Evolutionary conservation across 2,329 filamentous ascomycete species (phyloP), one percentile per base, ranked within the genome.

Genomic region (Aspergillus spinulosporus): DNA sequence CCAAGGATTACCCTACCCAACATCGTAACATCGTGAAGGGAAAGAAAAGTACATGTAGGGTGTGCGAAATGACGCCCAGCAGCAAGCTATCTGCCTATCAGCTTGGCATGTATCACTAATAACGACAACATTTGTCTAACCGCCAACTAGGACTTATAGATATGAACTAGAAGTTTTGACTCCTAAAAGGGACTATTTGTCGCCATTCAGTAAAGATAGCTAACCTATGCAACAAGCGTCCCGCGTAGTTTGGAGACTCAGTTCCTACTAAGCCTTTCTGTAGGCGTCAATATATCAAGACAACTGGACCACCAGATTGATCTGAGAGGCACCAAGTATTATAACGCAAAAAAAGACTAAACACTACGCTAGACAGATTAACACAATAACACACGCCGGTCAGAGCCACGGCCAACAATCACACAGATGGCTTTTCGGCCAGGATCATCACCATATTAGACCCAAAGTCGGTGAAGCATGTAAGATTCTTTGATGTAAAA

Each of bases 291-390:
- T 56, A 57, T 59, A 62, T 44, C 47, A 55, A 58, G 37, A 52
- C 56, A 55, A 59, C 37, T 21, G 46, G 34, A 31, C 40, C 53
- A 58, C 42, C 36, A 54, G 8, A 44, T 54, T 47, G 51, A 54
- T 49, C 48, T 54, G 51, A 45, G 50, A 50, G 56, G 53, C 53
- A 39, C 54, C 50, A 57, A 51, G 37, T 39, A 59, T 45, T 61
- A 61, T 62, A 61, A 54, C 49, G 48, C 43, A 59, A 59, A 55
- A 59, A 61, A 54, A 42, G 7, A 21, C 11, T 32, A 61, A 57
- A 48, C 40, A 64, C 47, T 54, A 64, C 64, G 63, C 63, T 63
- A 61, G 61, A 59, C 62, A 53, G 57, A 64, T 63, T 62, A 64
- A 63, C 60, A 42, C 50, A 60, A 59, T 62, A 62, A 52, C 54